Evolutionary conservation across 768 basidiomycete genomes (phyloP), one percentile per base, ranked within the genome.

Genomic region (Pisolithus orientalis): DNA sequence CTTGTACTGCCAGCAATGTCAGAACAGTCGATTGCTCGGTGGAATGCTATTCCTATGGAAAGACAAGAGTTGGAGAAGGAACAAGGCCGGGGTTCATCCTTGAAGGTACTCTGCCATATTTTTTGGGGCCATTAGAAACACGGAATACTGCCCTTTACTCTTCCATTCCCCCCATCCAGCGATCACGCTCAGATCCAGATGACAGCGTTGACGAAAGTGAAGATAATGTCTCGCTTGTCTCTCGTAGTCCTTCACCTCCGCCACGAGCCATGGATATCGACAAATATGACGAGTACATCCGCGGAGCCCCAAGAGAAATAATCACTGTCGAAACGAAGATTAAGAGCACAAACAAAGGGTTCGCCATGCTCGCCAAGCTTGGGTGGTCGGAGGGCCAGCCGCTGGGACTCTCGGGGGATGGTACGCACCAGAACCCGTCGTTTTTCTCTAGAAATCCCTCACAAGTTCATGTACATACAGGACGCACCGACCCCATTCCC

Each of bases 371-470:
- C 1, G 77, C 83, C 31, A 91, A 85, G 68, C 78, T 92, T 49
- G 90, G 90, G 6, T 92, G 90, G 90, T 69, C 76, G 0, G 87
- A 89, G 62, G 90, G 90, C 11, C 80, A 85, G 57, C 82, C 86
- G 16, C 72, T 93, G 1, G 90, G 90, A 5, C 59, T 87, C 14
- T 85, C 87, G 48, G 82, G 77, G 28, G 86, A 90, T 53, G 90
- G 90, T 90, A 55, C 17, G 71, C 58, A 38, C 2, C 11, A 38
- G 44, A 16, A 44, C 25, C 10, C 2, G 1, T 42, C 34, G 31
- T 16, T 39, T 42, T 21, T 39, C 24, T 6, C 25, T 21, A 21
- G 5, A 39, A 29, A 44, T 44, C 44, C 44, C 25, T 49, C 28
- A 53, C 53, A 45, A n/a, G 14, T 5, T 27, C 16, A n/a, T 31